These are phyloP conservation scores for Cercospora zeae-maydis DNA, from an alignment of 2,329 filamentous ascomycete species.

Conservation along the genomic window DNA sequence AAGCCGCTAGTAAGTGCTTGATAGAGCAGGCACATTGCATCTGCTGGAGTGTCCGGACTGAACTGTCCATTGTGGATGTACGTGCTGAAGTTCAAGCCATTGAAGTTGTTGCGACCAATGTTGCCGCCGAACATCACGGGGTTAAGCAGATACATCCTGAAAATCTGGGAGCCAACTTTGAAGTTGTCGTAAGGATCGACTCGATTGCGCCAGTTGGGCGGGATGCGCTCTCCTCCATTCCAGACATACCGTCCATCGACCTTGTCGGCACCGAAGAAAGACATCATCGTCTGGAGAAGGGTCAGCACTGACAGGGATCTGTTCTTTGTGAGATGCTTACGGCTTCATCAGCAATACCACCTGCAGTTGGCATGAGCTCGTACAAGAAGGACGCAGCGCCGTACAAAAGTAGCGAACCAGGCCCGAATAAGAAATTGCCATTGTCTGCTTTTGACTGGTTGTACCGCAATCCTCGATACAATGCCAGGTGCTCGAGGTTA, in stretches of 20 bases:
- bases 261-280: conserved; percentile 45
- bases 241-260: conserved; percentile 39
- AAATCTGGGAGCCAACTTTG: conserved; percentile 39
- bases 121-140: conserved; percentile 44
- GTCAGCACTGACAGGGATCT: conserved; percentile 23
- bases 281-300: conserved; percentile 35
- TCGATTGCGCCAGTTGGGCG: conserved; percentile 37
- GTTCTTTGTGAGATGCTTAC: conserved; percentile 18
- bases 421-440: conserved; percentile 43
- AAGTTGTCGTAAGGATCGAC: conserved; percentile 33
- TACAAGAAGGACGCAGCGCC: conserved; percentile 44
- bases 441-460: conserved; percentile 39
- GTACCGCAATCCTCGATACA: conserved; percentile 40
- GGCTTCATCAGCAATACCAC: conserved; percentile 33
- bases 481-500: conserved; percentile 31
- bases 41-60: conserved; percentile 25
- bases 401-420: conserved; percentile 38
- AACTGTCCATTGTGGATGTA: conserved; percentile 41
- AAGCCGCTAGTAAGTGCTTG: conserved; percentile 32
- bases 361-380: conserved; percentile 39
- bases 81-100: conserved; percentile 32
- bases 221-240: conserved; percentile 39
- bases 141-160: conserved; percentile 40
- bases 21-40: conserved; percentile 42
- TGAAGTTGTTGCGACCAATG: conserved; percentile 17